phyloP scores from a whole-genome alignment of 2,329 filamentous ascomycete species.

The Canariomyces notabilis region DNA sequence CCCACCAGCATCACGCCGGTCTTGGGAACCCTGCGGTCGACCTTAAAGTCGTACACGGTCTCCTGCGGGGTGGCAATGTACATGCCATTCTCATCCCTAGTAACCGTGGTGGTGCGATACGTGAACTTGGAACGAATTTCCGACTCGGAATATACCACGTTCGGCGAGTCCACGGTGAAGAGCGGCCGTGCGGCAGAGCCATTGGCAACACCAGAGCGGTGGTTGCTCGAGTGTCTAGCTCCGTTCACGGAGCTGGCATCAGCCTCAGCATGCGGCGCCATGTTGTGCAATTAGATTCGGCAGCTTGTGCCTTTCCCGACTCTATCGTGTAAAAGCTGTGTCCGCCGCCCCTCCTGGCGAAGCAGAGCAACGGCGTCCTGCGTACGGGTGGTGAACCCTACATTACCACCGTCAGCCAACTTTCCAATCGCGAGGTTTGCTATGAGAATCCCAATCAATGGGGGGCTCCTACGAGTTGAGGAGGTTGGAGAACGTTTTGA shows the following conservation, averaged over 20 bases:
- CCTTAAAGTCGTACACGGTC: slow-evolving; percentile 95
- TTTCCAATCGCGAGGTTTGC: background rate
- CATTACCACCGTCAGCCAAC: slow-evolving; percentile 8
- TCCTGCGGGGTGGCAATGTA: slow-evolving; percentile 81
- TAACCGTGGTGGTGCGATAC: slow-evolving; percentile 88
- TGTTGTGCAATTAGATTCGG: slow-evolving; percentile 39
- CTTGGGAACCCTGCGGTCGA: slow-evolving; percentile 88
- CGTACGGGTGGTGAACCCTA: slow-evolving; percentile 93
- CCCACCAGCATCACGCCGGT: slow-evolving; percentile 96
- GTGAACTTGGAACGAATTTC: slow-evolving; percentile 93
- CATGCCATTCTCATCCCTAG: slow-evolving; percentile 63
- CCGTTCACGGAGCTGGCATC: slow-evolving; percentile 53
- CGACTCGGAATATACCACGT: slow-evolving; percentile 82
- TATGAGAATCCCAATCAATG: too few relatives aligned
- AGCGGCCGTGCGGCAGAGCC: slow-evolving; percentile 50
- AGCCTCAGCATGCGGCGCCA: slow-evolving; percentile 86
- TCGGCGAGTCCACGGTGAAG: slow-evolving; percentile 87
- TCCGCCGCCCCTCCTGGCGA: slow-evolving; percentile 77
- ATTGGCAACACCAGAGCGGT: slow-evolving; percentile 46
- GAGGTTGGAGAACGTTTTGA: slow-evolving; percentile 98
- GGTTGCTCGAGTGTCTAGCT: slow-evolving; percentile 45
- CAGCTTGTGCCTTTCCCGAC: slow-evolving; percentile 26
- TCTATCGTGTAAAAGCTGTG: slow-evolving; percentile 56
- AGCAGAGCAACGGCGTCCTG: slow-evolving; percentile 90
- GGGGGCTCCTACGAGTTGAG: slow-evolving; percentile 76